A percentile compares a stretch with the other conserved stretches of the same genome.
phyloP scores from a whole-genome alignment of 495 filamentous ascomycete genomes.

The Penicillium taxi region DNA sequence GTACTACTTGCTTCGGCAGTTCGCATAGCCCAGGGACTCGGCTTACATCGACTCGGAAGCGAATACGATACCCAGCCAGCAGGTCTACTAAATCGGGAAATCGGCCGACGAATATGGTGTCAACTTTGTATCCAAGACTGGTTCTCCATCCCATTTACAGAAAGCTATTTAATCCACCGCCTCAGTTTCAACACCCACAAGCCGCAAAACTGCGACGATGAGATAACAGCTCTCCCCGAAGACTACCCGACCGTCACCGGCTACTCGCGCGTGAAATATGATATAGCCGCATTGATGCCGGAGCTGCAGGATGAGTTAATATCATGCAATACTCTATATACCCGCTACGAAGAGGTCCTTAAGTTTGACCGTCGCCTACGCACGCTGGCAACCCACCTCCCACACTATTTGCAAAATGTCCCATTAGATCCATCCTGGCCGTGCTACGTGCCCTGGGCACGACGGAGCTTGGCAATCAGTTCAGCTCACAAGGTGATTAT shows the following conservation, averaged over 20 bases:
- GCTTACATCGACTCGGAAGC: conserved; percentile 17
- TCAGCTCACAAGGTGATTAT: conserved; percentile 40
- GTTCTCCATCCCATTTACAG: conserved; percentile 38
- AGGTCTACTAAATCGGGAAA: conserved; percentile 18
- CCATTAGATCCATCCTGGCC: conserved; percentile 31
- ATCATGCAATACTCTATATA: conserved; percentile 23
- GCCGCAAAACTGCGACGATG: conserved; percentile 29
- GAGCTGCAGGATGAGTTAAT: conserved; percentile 29
- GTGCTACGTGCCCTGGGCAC: conserved; percentile 29
- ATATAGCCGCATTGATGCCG: conserved; percentile 31
- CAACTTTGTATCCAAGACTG: conserved; percentile 38
- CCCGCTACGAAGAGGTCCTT: conserved; percentile 33
- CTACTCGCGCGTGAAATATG: conserved; percentile 27
- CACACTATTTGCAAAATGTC: conserved; percentile 22
- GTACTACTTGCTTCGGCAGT: conserved; percentile 26
- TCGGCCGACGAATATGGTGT: conserved; percentile 32
- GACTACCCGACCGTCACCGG: conserved; percentile 22
- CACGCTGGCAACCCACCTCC: conserved; percentile 20
- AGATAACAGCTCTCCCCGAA: conserved; percentile 23
- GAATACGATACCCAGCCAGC: conserved; percentile 7
- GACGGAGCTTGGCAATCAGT: conserved; percentile 28
- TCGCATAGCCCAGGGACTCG: conserved; percentile 26
- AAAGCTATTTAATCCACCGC: conserved; percentile 32
- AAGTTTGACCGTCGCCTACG: conserved; percentile 31
- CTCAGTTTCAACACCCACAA: conserved; percentile 22